Conservation (phyloP, 345 rosid genomes). For the Chamaenerion angustifolium region DNA sequence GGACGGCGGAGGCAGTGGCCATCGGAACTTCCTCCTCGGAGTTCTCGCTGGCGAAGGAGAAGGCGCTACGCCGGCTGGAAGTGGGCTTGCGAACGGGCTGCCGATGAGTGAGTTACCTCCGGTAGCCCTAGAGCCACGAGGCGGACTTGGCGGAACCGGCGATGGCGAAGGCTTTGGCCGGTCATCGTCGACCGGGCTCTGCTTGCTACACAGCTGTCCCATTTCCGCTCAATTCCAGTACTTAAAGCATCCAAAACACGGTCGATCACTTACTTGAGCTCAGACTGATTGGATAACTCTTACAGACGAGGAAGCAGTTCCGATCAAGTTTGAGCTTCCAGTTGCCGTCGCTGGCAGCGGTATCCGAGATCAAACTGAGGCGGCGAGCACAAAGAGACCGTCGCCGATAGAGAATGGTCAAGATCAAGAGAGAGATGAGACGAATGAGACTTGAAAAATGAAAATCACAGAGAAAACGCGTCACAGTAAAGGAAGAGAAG, state of each 20-base stretch:
- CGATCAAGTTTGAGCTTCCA: too few species aligned
- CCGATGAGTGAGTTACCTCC: conserved; percentile 35
- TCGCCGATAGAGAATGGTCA: too few species aligned
- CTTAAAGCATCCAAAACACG: background rate
- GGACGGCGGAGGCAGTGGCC: conserved; percentile 96
- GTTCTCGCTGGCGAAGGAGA: conserved; percentile 85
- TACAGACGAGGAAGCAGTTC: too few species aligned
- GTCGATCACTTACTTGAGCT: background rate
- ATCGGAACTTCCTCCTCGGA: conserved; percentile 71
- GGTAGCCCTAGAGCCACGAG: conserved; percentile 14
- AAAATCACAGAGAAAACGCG: too few species aligned
- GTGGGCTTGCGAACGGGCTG: conserved; percentile 70
- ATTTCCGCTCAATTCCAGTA: conserved; percentile 13
- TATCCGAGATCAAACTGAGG: too few species aligned
- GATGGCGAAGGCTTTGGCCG: conserved; percentile 15
- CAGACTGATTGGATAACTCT: too few species aligned
- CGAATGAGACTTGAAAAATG: too few species aligned
- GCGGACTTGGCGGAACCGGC: conserved; percentile 12
- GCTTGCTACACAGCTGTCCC: conserved; percentile 80
- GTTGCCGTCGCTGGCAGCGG: too few species aligned
- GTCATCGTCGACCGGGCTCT: conserved; percentile 21
- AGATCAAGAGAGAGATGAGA: too few species aligned
- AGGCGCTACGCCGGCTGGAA: conserved; percentile 68
- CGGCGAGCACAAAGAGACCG: too few species aligned
- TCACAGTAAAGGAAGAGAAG: too few species aligned